A percentile compares a stretch with the other conserved stretches of the same genome.
These are phyloP conservation scores for Phytophthora macrochlamydospora DNA, from an alignment of 352 stramenopile species.

Conservation along the genomic window DNA sequence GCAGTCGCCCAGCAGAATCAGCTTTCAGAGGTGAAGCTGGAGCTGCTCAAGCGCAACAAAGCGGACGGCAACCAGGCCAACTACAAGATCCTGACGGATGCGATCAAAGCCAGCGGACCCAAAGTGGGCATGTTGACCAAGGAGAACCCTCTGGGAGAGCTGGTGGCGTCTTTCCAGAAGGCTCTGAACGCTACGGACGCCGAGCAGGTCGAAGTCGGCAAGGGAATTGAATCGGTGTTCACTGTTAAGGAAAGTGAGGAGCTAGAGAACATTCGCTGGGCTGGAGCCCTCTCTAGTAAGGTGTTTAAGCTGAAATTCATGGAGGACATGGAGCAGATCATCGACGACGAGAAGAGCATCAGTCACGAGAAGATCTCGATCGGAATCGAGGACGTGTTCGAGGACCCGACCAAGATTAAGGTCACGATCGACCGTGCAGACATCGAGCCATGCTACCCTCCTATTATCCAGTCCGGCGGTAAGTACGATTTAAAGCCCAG, in stretches of 20 bases:
- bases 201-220: conserved; percentile 86
- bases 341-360: conserved; percentile 96
- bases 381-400: conserved; percentile 90
- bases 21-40: conserved; percentile 72
- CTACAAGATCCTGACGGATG: conserved; percentile 73
- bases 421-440: conserved; percentile 96
- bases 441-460: conserved; percentile 97
- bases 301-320: conserved; percentile 99
- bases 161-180: conserved; percentile 84
- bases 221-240: conserved; percentile 86
- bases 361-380: conserved; percentile 96
- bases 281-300: conserved; percentile 95
- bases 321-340: conserved; percentile 97
- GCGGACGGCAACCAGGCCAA: conserved; percentile 81
- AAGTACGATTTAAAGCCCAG: conserved; percentile 96
- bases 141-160: conserved; percentile 85
- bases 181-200: conserved; percentile 68
- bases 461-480: conserved; percentile 98
- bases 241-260: conserved; percentile 87
- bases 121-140: conserved; percentile 89
- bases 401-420: conserved; percentile 94
- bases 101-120: conserved; percentile 52
- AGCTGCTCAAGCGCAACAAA: conserved; percentile 89
- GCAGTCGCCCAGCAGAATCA: conserved; percentile 67
- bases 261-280: conserved; percentile 93